Percentiles rank a stretch among this genome's conserved stretches.
Evolutionary conservation across 2,329 filamentous ascomycete genomes (phyloP).

Genomic region (Monilinia laxa): DNA sequence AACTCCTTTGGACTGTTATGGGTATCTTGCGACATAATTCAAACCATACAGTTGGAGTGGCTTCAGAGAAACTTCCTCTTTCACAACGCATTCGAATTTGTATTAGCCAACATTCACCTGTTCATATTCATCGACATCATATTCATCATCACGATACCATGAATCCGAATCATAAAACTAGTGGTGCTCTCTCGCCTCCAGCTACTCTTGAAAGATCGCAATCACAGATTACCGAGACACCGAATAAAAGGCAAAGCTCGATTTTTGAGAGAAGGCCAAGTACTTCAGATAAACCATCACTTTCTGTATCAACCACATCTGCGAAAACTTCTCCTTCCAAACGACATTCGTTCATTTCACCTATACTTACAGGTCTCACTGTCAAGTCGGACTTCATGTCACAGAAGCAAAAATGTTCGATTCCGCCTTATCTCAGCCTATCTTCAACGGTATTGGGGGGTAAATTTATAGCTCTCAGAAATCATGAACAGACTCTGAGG

Average conservation of each 20-base stretch:
- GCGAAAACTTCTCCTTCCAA: slow-evolving; percentile 8
- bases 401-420: not conserved
- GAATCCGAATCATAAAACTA: not conserved
- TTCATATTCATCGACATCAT: slow-evolving; percentile 14
- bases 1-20: not conserved
- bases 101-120: slow-evolving; percentile 17
- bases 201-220: not conserved
- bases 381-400: slow-evolving; percentile 14
- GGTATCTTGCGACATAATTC: slow-evolving; percentile 17
- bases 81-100: slow-evolving; percentile 20
- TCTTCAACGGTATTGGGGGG: not conserved
- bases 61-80: slow-evolving; percentile 11
- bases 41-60: slow-evolving; percentile 6
- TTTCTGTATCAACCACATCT: slow-evolving; percentile 14
- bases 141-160: not conserved
- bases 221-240: not conserved
- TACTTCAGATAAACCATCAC: slow-evolving; percentile 18
- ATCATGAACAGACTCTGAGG: slow-evolving; percentile 22
- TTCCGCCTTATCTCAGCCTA: slow-evolving; percentile 12
- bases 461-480: slow-evolving; percentile 24
- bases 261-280: slow-evolving; percentile 15
- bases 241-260: not conserved
- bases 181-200: not conserved
- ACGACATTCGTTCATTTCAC: not conserved
- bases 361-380: slow-evolving; percentile 9